Conservation (phyloP, 371 early-diverging fungal species). For the Rhizopus delemar region DNA sequence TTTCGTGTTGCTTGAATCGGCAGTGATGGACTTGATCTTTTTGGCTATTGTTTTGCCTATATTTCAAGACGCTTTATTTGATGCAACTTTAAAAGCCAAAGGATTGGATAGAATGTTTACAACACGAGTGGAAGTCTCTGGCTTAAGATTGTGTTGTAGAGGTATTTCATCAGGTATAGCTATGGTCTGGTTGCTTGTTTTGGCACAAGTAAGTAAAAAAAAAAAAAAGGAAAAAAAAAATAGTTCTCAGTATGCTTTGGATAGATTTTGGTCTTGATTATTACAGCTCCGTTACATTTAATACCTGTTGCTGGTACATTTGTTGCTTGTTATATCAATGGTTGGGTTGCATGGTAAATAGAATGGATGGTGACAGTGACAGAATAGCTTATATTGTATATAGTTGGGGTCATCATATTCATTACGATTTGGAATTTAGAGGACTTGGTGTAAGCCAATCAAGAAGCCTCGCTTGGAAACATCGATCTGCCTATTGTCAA, state of each 20-base stretch:
- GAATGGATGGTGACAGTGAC: neutral
- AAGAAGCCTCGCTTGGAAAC: slow-evolving; percentile 46
- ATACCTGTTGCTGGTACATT: slow-evolving; percentile 62
- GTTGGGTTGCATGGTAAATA: slow-evolving; percentile 53
- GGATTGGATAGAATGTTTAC: slow-evolving; percentile 55
- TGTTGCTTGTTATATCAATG: slow-evolving; percentile 61
- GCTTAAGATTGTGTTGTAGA: slow-evolving; percentile 42
- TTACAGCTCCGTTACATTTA: slow-evolving; percentile 63
- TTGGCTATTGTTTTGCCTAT: slow-evolving; percentile 57
- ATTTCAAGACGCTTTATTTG: slow-evolving; percentile 59
- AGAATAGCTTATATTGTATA: neutral
- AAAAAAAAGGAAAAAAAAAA: slow-evolving; percentile 2
- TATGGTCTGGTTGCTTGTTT: slow-evolving; percentile 27
- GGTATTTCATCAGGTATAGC: slow-evolving; percentile 39
- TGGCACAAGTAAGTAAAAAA: slow-evolving; percentile 23
- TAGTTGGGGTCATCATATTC: slow-evolving; percentile 57
- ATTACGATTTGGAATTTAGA: slow-evolving; percentile 60
- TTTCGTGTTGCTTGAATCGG: slow-evolving; percentile 58
- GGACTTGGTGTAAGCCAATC: slow-evolving; percentile 54
- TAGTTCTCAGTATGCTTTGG: slow-evolving; percentile 5
- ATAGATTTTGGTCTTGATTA: slow-evolving; percentile 51
- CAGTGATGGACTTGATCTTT: slow-evolving; percentile 50
- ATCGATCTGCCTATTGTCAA: slow-evolving; percentile 41
- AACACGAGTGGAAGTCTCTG: slow-evolving; percentile 34
- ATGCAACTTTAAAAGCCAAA: slow-evolving; percentile 51